These are phyloP conservation scores for Aspergillus campestris DNA, from an alignment of 495 filamentous ascomycete species.

Conservation along the genomic window DNA sequence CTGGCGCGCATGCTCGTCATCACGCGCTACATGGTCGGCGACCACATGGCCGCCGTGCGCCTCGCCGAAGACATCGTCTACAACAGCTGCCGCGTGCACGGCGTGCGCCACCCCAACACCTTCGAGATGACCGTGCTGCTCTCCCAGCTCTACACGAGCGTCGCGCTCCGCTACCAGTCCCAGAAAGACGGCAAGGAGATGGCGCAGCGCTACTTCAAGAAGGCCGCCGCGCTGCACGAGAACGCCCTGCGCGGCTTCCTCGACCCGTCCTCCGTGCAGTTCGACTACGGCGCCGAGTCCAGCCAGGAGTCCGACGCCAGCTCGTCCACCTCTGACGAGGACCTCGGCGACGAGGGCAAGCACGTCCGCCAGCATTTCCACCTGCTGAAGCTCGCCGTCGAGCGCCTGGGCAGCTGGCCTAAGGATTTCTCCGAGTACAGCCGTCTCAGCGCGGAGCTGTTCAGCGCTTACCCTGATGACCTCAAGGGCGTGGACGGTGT, in stretches of 20 bases:
- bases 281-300: slow-evolving; percentile 6
- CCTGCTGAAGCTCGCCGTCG: slow-evolving; percentile 30
- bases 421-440: slow-evolving; percentile 32
- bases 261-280: slow-evolving; percentile 25
- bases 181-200: slow-evolving; percentile 25
- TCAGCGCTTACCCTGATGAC: slow-evolving; percentile 16
- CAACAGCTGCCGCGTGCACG: slow-evolving; percentile 34
- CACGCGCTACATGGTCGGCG: slow-evolving; percentile 28
- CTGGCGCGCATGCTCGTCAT: slow-evolving; percentile 30
- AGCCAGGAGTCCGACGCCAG: slow-evolving; percentile 5
- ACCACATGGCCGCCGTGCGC: slow-evolving; percentile 22
- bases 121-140: slow-evolving; percentile 31
- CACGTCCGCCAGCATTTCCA: slow-evolving; percentile 28
- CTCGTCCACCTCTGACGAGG: slow-evolving; percentile 6
- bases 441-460: slow-evolving; percentile 9
- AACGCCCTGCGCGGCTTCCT: slow-evolving; percentile 27
- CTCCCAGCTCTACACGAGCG: slow-evolving; percentile 31
- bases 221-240: slow-evolving; percentile 30
- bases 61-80: slow-evolving; percentile 36
- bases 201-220: slow-evolving; percentile 33
- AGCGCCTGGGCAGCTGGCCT: slow-evolving; percentile 33
- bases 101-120: slow-evolving; percentile 24
- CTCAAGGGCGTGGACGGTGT: slow-evolving; percentile 26
- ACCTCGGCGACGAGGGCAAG: slow-evolving; percentile 16
- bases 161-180: slow-evolving; percentile 25